Evolutionary conservation across 106 monocot genomes (phyloP).

Genomic region (Acanthochlamys bracteata): DNA sequence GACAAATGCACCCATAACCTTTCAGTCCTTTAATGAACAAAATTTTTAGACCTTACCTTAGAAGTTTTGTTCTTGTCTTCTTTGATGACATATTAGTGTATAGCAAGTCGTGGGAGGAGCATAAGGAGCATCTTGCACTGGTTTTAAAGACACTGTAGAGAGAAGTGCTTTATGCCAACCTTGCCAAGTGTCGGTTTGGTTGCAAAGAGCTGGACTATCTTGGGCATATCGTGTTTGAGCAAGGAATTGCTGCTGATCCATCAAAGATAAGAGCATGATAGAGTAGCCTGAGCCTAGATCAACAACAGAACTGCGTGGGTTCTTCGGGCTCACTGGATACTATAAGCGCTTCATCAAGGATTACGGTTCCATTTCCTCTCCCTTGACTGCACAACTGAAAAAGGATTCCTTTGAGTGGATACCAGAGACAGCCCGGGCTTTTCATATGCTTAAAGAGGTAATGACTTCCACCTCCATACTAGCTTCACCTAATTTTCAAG

Average conservation of each 20-base stretch:
- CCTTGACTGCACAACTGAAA: not conserved
- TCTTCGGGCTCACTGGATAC: conserved; percentile 2
- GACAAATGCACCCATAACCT: conserved; percentile 4
- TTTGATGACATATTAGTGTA: conserved; percentile 1
- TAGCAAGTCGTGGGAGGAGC: not conserved
- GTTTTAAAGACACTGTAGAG: not conserved
- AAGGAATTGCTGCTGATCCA: not conserved
- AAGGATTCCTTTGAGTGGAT: not conserved
- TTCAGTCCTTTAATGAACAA: not conserved
- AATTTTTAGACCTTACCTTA: not conserved
- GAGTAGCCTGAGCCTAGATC: not conserved
- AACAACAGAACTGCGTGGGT: not conserved
- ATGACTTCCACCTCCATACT: not conserved
- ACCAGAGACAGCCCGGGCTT: not conserved
- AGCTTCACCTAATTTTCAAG: not conserved
- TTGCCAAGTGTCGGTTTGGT: not conserved
- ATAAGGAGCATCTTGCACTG: not conserved
- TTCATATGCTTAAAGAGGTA: not conserved
- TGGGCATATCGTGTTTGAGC: not conserved
- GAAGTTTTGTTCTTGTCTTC: not conserved
- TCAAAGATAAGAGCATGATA: not conserved
- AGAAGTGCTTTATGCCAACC: not conserved
- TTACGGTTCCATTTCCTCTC: not conserved
- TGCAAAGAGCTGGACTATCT: not conserved
- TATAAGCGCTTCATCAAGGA: not conserved